phyloP scores from a whole-genome alignment of 805 yeast species.

The Candida sakaeoensis region DNA sequence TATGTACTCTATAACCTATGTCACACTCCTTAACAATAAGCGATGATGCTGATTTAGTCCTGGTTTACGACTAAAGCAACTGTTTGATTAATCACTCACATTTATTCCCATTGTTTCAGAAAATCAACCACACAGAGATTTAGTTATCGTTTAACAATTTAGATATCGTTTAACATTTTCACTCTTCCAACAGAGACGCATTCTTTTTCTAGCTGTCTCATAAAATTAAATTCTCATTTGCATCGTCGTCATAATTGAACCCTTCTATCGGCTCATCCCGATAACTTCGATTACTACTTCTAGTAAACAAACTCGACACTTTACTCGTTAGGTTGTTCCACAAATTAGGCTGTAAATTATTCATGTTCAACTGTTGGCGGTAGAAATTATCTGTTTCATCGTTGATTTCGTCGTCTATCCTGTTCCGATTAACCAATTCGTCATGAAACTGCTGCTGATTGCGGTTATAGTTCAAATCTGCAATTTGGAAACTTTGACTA shows the following conservation, averaged over 20 bases:
- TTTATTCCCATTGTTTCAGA: too few relatives aligned
- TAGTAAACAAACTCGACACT: neutral
- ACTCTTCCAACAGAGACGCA: neutral
- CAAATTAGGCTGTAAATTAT: neutral
- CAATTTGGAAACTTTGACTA: neutral
- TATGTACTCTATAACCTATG: too few relatives aligned
- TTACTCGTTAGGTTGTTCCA: conserved; percentile 3
- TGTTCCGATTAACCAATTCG: conserved; percentile 15
- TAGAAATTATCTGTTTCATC: neutral
- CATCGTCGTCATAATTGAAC: conserved; percentile 33
- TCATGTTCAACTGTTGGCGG: neutral
- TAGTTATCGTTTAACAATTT: too few relatives aligned
- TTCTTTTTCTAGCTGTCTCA: neutral
- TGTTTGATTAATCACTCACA: too few relatives aligned
- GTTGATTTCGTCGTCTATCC: conserved; percentile 3
- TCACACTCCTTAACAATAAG: too few relatives aligned
- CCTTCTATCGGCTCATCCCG: conserved; percentile 26
- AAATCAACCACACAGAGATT: too few relatives aligned
- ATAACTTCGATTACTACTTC: conserved; percentile 4
- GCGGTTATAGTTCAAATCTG: conserved; percentile 21
- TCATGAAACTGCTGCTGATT: conserved; percentile 26
- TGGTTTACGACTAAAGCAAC: too few relatives aligned
- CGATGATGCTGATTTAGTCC: too few relatives aligned
- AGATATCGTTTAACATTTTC: too few relatives aligned
- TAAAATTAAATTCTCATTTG: conserved; percentile 28